A percentile compares a stretch with the other conserved stretches of the same genome.
phyloP scores from a whole-genome alignment of 257 asterid species.

The Solanum appendiculatum region DNA sequence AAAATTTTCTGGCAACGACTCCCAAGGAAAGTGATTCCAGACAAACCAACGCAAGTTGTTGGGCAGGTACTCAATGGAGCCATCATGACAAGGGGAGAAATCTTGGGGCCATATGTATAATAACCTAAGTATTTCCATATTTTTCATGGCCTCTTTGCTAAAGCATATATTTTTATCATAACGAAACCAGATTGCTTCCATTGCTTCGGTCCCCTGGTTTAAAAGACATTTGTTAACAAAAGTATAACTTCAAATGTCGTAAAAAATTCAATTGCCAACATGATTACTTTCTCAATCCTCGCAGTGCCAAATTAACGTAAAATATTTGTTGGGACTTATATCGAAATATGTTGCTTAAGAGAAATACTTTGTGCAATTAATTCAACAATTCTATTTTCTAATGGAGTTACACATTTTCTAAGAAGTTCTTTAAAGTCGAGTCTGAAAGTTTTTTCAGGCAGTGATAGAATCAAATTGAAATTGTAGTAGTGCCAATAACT shows the following conservation, averaged over 20 bases:
- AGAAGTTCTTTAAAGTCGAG: background rate
- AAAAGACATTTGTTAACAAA: background rate
- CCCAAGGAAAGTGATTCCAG: background rate
- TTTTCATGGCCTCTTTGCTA: background rate
- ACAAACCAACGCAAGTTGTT: background rate
- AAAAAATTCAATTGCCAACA: background rate
- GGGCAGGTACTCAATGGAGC: background rate
- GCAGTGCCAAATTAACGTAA: background rate
- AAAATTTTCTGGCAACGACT: background rate
- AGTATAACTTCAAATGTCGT: background rate
- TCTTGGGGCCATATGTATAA: background rate
- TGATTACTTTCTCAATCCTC: background rate
- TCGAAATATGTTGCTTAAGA: background rate
- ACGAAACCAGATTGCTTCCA: background rate
- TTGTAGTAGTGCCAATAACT: background rate
- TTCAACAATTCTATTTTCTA: background rate
- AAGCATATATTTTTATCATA: background rate
- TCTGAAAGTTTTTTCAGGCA: background rate
- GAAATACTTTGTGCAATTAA: background rate
- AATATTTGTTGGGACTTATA: background rate
- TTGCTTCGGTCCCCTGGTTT: background rate
- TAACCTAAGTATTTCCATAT: background rate
- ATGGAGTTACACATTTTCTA: background rate
- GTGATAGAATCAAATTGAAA: background rate
- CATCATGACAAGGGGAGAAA: background rate